Percentiles rank a stretch among this genome's conserved stretches.
Evolutionary conservation across 2,329 filamentous ascomycete species (phyloP).

Genomic region (Coleophoma eucalyptorum): DNA sequence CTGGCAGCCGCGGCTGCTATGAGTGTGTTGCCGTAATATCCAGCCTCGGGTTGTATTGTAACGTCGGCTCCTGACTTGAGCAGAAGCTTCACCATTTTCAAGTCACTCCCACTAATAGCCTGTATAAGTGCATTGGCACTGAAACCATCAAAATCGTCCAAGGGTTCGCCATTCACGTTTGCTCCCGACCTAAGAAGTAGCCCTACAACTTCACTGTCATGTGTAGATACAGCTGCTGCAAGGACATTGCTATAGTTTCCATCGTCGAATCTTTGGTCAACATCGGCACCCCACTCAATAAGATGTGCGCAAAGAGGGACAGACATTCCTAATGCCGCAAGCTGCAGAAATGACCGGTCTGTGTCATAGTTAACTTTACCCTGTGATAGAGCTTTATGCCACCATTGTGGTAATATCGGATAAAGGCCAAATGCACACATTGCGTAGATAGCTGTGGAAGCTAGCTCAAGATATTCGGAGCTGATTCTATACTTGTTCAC

Average conservation of each 20-base stretch:
- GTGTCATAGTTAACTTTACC: background rate
- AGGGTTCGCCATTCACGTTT: too few species aligned
- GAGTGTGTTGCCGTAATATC: constrained; percentile 1
- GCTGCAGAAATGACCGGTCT: background rate
- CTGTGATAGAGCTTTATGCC: background rate
- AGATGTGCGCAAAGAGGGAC: background rate
- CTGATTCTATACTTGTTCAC: background rate
- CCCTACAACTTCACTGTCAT: background rate
- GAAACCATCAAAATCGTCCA: too few species aligned
- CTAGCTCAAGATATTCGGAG: background rate
- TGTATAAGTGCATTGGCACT: background rate
- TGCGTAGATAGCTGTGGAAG: background rate
- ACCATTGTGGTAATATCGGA: background rate
- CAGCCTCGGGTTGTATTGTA: constrained; percentile 1
- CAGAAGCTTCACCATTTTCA: constrained; percentile 3
- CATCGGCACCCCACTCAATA: background rate
- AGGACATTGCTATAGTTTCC: too few species aligned
- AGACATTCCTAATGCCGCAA: background rate
- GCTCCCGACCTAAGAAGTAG: background rate
- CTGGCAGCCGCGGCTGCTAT: background rate
- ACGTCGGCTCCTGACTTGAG: constrained; percentile 2
- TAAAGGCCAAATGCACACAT: background rate
- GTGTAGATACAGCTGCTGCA: too few species aligned
- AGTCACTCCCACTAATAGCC: background rate
- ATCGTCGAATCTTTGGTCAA: background rate